Conservation (phyloP, 2,329 filamentous ascomycete genomes). For the Fusarium piperis region DNA sequence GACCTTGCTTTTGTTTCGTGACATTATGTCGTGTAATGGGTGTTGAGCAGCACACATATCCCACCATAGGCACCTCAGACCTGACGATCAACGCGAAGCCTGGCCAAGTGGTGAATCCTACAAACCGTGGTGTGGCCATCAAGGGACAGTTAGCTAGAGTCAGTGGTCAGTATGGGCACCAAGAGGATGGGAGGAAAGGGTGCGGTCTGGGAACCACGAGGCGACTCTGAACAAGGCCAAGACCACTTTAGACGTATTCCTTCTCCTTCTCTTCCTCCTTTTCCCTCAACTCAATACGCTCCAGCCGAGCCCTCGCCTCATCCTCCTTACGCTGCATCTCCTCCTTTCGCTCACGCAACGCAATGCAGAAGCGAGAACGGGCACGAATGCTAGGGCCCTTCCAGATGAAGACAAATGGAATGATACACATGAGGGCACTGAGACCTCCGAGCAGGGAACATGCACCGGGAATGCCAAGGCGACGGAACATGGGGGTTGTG, state of each 20-base stretch:
- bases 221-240: not conserved
- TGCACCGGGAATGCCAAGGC: slow-evolving; percentile 59
- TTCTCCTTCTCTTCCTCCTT: slow-evolving; percentile 31
- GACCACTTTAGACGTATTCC: slow-evolving; percentile 7
- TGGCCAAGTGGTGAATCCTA: not conserved
- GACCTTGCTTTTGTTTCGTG: not conserved
- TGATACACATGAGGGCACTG: slow-evolving; percentile 59
- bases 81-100: not conserved
- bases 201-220: not conserved
- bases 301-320: slow-evolving; percentile 45
- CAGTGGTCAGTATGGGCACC: slow-evolving; percentile 15
- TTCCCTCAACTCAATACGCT: slow-evolving; percentile 35
- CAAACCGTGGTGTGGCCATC: not conserved
- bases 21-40: not conserved
- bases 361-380: slow-evolving; percentile 70
- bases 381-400: slow-evolving; percentile 64
- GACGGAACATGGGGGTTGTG: slow-evolving; percentile 59
- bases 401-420: slow-evolving; percentile 65
- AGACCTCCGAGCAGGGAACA: slow-evolving; percentile 63
- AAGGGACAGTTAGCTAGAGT: not conserved
- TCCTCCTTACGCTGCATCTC: slow-evolving; percentile 55
- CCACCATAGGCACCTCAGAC: not conserved
- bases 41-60: not conserved
- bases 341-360: slow-evolving; percentile 61
- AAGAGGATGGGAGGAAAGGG: not conserved